Evolutionary conservation across 805 yeast species (phyloP).

Genomic region (Komagataella kurtzmanii): DNA sequence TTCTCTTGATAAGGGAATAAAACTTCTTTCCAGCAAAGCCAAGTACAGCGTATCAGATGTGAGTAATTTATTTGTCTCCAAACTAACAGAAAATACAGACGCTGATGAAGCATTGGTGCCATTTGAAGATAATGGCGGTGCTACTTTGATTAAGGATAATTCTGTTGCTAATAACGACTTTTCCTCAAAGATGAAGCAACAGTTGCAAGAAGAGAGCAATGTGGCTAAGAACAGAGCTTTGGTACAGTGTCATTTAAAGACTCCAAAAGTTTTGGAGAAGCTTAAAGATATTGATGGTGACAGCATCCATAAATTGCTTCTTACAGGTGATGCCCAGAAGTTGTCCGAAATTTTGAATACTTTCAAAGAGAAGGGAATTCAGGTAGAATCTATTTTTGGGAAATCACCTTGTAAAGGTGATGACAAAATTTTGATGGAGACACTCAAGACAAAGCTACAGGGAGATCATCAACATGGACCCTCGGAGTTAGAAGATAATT

Average conservation of each 20-base stretch:
- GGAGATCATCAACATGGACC: not conserved
- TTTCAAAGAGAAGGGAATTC: not conserved
- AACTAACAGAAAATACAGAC: not conserved
- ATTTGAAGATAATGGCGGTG: not conserved
- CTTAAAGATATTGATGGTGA: not conserved
- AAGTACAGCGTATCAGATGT: not conserved
- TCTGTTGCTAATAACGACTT: not conserved
- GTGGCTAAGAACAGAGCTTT: not conserved
- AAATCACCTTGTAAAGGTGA: not conserved
- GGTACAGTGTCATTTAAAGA: not conserved
- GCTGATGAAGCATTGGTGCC: not conserved
- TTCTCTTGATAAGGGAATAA: slow-evolving; percentile 45
- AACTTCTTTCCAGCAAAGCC: slow-evolving; percentile 6
- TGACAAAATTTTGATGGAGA: not conserved
- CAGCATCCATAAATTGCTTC: not conserved
- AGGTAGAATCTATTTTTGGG: not conserved
- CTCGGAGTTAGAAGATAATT: not conserved
- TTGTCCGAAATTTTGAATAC: not conserved
- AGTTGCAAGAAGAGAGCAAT: not conserved
- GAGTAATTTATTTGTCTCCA: not conserved
- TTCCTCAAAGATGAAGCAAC: not conserved
- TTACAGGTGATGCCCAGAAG: not conserved
- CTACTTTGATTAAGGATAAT: not conserved
- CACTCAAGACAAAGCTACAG: not conserved
- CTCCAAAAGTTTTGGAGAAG: not conserved